Evolutionary conservation across 768 basidiomycete genomes (phyloP).

Genomic region (Ephemerocybe angulata): DNA sequence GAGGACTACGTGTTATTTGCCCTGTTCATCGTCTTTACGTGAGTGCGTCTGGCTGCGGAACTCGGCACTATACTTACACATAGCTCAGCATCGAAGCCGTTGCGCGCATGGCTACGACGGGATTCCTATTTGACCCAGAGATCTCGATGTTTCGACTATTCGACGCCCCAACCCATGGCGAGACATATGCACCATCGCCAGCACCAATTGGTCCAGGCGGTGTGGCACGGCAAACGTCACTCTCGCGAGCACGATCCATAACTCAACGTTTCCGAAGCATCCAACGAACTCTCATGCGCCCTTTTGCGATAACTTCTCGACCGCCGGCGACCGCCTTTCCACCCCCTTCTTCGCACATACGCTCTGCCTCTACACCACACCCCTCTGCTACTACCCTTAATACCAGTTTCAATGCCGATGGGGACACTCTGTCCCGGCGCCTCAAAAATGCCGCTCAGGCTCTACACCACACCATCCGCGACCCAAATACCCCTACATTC

Average conservation of each 20-base stretch:
- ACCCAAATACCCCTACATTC: slow-evolving; percentile 46
- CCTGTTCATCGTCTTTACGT: slow-evolving; percentile 86
- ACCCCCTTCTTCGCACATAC: slow-evolving; percentile 11
- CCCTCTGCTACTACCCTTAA: slow-evolving; percentile 10
- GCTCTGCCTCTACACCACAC: slow-evolving; percentile 5
- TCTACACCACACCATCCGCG: slow-evolving; percentile 38
- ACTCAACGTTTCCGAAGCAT: slow-evolving; percentile 43
- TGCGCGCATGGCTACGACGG: slow-evolving; percentile 86
- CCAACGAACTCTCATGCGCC: slow-evolving; percentile 46
- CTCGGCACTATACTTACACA: slow-evolving; percentile 9
- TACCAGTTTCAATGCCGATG: slow-evolving; percentile 11
- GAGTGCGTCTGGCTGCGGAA: slow-evolving; percentile 28
- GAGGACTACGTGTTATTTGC: slow-evolving; percentile 84
- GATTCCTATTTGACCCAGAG: slow-evolving; percentile 84
- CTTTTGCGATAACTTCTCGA: slow-evolving; percentile 45
- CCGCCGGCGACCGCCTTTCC: slow-evolving; percentile 27
- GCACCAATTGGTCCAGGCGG: slow-evolving; percentile 22
- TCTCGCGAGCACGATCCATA: slow-evolving; percentile 44
- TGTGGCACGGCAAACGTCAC: slow-evolving; percentile 33
- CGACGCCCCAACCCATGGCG: slow-evolving; percentile 29
- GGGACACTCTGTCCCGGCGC: slow-evolving; percentile 25
- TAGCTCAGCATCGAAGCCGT: slow-evolving; percentile 70
- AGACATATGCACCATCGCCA: slow-evolving; percentile 26
- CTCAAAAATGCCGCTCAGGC: slow-evolving; percentile 28
- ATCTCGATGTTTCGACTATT: slow-evolving; percentile 51